Evolutionary conservation across 148 eudicot genomes (phyloP), one percentile per base, ranked within the genome.

Genomic region (Chenopodium suecicum): DNA sequence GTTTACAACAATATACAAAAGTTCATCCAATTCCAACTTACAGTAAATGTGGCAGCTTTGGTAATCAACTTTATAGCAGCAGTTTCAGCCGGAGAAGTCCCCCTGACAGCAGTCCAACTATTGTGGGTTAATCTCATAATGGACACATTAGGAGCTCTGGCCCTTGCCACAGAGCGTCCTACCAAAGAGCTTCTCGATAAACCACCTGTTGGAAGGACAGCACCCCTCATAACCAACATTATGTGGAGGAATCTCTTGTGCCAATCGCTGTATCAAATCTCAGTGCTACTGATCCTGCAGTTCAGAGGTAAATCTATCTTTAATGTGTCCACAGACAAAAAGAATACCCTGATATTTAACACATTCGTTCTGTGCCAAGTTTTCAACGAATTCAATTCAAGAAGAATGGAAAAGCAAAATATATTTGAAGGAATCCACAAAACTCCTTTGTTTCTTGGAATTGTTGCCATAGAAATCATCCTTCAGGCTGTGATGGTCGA

Each of bases 61-160:
- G 96, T 91, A 4, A 91, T 91, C 64, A 92, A 94, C 82, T 92
- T 92, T 54, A 81, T 94, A 25, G 98, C 94, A 62, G 94, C 94
- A 25, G 86, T 92, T 50, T 90, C 98, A 22, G 90, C 94, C 0
- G 98, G 98, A 16, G 93, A 92, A 29, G 93, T 94, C 56, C 97
- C 98, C 22, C 79, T 94, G 52, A 92, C 97, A 14, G 86, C 94
- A 4, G 96, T 92, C 54, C 98, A 94, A 76, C 76, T 94, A 27
- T 65, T 92, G 78, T 94, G 98, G 96, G 98, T 94, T 41, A 94
- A 94, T 79, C 92, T 94, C 80, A 94, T 92, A 50, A 92, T 94
- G 96, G 98, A 92, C 79, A 90, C 96, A 4, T 81, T 94, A 27
- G 98, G 96, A 14, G 98, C 98, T 34, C 79, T 94, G 73, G 98